phyloP scores from a whole-genome alignment of 2,329 filamentous ascomycete genomes.

The Lanzia echinophila region DNA sequence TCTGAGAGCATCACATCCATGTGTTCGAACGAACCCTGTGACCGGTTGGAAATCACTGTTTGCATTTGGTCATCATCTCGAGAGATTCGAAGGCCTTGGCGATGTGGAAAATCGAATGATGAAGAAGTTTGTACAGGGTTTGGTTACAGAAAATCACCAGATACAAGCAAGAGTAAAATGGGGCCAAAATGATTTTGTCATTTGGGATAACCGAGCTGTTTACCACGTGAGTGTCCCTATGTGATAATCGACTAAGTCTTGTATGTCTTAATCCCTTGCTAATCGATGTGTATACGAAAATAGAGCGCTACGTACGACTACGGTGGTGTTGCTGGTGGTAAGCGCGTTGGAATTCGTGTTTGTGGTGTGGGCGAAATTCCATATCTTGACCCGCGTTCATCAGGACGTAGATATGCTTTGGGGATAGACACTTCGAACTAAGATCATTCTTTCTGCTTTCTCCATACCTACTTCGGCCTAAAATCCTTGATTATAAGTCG shows the following conservation, averaged over 20 bases:
- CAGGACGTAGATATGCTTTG: background rate
- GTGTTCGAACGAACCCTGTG: slow-evolving; percentile 53
- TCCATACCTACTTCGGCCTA: no score
- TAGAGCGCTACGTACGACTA: slow-evolving; percentile 52
- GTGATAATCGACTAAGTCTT: background rate
- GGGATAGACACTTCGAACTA: no score
- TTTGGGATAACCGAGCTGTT: slow-evolving; percentile 57
- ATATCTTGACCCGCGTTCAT: slow-evolving; percentile 36
- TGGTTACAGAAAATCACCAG: slow-evolving; percentile 42
- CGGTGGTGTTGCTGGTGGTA: no score
- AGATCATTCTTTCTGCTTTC: no score
- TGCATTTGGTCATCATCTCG: slow-evolving; percentile 44
- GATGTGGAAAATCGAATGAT: slow-evolving; percentile 45
- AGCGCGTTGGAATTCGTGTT: slow-evolving; percentile 39
- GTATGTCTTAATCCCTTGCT: background rate
- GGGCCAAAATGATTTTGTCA: slow-evolving; percentile 38
- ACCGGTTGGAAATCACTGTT: slow-evolving; percentile 51
- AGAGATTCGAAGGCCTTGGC: slow-evolving; percentile 46
- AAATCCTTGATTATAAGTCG: no score
- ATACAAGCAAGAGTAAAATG: slow-evolving; percentile 39
- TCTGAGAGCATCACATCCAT: slow-evolving; percentile 37
- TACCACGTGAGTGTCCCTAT: no score
- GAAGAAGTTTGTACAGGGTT: slow-evolving; percentile 38
- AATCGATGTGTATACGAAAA: background rate
- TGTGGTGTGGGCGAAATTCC: slow-evolving; percentile 43